A percentile compares a stretch with the other conserved stretches of the same genome.
phyloP scores from a whole-genome alignment of 495 filamentous ascomycete species.

The Tuber indicum region DNA sequence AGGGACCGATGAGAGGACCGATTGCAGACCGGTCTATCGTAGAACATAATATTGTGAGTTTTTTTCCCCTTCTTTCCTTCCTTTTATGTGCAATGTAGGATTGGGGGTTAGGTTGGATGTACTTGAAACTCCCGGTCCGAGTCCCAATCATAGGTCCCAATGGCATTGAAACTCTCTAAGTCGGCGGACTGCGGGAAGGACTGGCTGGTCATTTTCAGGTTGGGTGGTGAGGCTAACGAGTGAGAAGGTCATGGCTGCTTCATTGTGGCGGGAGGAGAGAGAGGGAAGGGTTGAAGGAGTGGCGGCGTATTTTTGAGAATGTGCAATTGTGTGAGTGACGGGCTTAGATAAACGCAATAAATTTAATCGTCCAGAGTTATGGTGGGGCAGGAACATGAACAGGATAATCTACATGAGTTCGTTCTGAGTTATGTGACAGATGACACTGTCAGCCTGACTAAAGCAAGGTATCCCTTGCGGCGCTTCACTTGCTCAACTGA shows the following conservation, averaged over 20 bases:
- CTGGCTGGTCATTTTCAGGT: neutral
- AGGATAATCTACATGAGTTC: neutral
- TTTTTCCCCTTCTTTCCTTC: neutral
- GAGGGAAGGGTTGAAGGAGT: neutral
- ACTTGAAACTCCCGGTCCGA: conserved; percentile 53
- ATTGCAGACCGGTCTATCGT: conserved; percentile 38
- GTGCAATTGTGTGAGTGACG: neutral
- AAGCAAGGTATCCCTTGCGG: neutral
- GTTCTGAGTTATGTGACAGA: neutral
- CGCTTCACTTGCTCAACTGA: neutral
- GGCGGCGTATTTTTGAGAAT: neutral
- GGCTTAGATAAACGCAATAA: neutral
- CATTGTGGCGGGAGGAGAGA: neutral
- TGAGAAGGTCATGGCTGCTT: neutral
- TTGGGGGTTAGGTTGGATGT: conserved; percentile 18
- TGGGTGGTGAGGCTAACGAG: neutral
- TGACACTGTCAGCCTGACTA: neutral
- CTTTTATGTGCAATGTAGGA: neutral
- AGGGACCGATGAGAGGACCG: conserved; percentile 39
- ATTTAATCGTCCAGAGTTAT: neutral
- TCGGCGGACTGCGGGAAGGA: conserved; percentile 20
- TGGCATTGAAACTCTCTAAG: conserved; percentile 26
- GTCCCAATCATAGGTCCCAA: conserved; percentile 53
- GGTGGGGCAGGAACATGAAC: neutral
- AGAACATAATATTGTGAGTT: conserved; percentile 5